Percentiles rank a stretch among this genome's conserved stretches.
phyloP scores from a whole-genome alignment of 345 rosid genomes.

The Populus nigra region DNA sequence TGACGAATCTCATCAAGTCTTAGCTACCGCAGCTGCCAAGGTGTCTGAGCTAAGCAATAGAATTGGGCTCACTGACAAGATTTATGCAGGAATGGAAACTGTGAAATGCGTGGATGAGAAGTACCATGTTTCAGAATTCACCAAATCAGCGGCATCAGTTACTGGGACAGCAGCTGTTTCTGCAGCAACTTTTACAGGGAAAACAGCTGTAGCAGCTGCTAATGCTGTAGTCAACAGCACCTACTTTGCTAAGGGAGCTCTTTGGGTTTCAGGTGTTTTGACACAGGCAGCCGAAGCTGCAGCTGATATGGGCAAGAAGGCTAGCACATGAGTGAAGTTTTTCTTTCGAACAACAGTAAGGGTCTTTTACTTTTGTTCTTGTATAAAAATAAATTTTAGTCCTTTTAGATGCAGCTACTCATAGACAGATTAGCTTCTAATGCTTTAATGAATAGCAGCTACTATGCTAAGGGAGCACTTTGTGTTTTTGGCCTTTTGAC shows the following conservation, averaged over 20 bases:
- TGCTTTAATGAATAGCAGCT: no score
- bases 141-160: constrained; percentile 57
- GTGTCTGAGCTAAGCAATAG: constrained; percentile 62
- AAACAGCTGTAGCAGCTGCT: no score
- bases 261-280: constrained; percentile 72
- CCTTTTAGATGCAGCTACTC: background rate
- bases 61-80: constrained; percentile 67
- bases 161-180: constrained; percentile 75
- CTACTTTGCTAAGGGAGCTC: constrained; percentile 79
- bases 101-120: constrained; percentile 66
- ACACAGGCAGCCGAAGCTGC: constrained; percentile 63
- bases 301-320: constrained; percentile 60
- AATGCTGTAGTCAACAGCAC: constrained; percentile 62
- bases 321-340: constrained; percentile 21
- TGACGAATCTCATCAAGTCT: constrained; percentile 60
- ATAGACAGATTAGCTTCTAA: no score
- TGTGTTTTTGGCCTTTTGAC: no score
- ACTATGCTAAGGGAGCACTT: no score
- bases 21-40: constrained; percentile 60
- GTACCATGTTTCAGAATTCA: constrained; percentile 60
- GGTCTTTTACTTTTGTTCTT: no score
- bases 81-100: constrained; percentile 55
- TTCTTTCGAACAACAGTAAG: background rate
- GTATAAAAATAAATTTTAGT: constrained; percentile 9
- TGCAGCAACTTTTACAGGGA: no score